Conservation (phyloP, 2,329 filamentous ascomycete species). For the Teratosphaeria epicoccoides region DNA sequence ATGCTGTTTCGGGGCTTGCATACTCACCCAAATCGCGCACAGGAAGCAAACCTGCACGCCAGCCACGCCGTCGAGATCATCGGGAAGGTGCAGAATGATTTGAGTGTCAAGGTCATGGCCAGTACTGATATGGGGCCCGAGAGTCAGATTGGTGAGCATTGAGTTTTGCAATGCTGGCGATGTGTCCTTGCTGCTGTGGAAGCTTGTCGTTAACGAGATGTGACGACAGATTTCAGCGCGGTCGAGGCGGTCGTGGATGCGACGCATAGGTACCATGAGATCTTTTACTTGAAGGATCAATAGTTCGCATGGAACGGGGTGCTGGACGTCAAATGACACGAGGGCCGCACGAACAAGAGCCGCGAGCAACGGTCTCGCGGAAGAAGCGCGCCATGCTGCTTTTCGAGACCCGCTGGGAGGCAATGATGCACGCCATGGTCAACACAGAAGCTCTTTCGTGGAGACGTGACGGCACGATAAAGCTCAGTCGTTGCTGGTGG, state of each 20-base stretch:
- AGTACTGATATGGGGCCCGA: conserved; percentile 55
- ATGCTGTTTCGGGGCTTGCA: too few relatives aligned
- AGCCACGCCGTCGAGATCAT: conserved; percentile 67
- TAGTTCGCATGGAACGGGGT: background rate
- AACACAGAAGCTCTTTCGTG: too few relatives aligned
- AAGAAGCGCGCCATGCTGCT: too few relatives aligned
- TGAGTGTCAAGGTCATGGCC: conserved; percentile 59
- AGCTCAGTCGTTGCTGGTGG: too few relatives aligned
- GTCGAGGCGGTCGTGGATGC: conserved; percentile 73
- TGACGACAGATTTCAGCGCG: conserved; percentile 56
- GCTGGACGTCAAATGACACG: background rate
- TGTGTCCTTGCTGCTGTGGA: too few relatives aligned
- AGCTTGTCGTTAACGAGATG: background rate
- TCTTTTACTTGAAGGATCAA: conserved; percentile 58
- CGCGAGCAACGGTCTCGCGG: background rate
- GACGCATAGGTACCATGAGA: conserved; percentile 67
- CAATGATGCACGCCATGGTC: too few relatives aligned
- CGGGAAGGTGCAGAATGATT: conserved; percentile 66
- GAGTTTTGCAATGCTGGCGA: too few relatives aligned
- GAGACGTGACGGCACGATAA: too few relatives aligned
- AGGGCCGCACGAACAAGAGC: background rate
- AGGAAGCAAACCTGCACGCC: conserved; percentile 61
- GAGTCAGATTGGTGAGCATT: conserved; percentile 55
- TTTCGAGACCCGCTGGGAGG: too few relatives aligned
- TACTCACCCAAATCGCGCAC: background rate